Evolutionary conservation across 805 yeast genomes (phyloP).

Genomic region (Saturnispora hagleri): DNA sequence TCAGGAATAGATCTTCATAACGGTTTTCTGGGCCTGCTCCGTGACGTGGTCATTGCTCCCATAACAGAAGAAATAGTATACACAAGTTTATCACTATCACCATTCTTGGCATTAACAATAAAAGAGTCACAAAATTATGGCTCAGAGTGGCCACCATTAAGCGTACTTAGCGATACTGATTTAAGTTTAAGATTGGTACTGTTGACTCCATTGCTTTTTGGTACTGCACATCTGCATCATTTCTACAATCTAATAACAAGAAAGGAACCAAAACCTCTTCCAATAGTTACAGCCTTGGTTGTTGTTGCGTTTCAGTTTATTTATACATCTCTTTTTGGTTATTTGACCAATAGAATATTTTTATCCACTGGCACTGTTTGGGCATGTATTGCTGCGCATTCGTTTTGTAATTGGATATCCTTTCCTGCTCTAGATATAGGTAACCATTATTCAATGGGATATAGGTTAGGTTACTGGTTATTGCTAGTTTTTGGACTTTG

Average conservation of each 20-base stretch:
- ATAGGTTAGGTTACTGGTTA: constrained; percentile 29
- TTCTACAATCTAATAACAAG: constrained; percentile 38
- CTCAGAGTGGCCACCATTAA: constrained; percentile 11
- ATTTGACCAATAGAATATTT: constrained; percentile 48
- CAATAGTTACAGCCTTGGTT: constrained; percentile 27
- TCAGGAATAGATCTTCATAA: constrained; percentile 2
- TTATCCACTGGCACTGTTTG: constrained; percentile 45
- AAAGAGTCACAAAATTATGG: background rate
- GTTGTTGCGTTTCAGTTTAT: constrained; percentile 41
- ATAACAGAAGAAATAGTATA: constrained; percentile 69
- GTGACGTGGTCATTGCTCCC: constrained; percentile 66
- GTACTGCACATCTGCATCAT: constrained; percentile 74
- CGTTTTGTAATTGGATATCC: constrained; percentile 62
- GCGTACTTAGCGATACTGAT: background rate
- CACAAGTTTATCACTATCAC: constrained; percentile 31
- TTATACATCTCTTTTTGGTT: constrained; percentile 68
- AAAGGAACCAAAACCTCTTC: constrained; percentile 18
- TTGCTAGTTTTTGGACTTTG: constrained; percentile 36
- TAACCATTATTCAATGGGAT: background rate
- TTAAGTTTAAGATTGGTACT: constrained; percentile 17
- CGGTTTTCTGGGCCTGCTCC: constrained; percentile 16
- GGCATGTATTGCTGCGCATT: constrained; percentile 51
- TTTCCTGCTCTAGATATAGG: constrained; percentile 37
- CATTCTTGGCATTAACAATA: constrained; percentile 8
- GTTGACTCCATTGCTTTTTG: constrained; percentile 57